Conservation (phyloP, 495 filamentous ascomycete species). For the Xylaria intraflava region DNA sequence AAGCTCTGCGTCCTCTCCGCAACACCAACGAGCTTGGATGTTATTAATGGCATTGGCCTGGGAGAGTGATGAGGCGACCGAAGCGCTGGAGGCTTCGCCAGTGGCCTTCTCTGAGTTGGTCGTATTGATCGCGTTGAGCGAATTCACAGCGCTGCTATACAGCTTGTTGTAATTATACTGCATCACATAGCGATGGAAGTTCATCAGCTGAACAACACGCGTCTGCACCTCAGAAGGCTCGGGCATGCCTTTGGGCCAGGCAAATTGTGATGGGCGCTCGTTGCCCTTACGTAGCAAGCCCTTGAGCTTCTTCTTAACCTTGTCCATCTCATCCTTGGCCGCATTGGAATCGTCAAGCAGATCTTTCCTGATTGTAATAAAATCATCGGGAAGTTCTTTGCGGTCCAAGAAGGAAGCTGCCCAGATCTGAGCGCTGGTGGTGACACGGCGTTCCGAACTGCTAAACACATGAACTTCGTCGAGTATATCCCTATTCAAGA, state of each 20-base stretch:
- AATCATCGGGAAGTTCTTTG: constrained; percentile 76
- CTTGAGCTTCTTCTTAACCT: constrained; percentile 98
- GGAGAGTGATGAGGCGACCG: constrained; percentile 40
- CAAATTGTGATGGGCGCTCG: constrained; percentile 84
- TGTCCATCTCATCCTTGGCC: constrained; percentile 99
- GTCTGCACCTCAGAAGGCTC: constrained; percentile 86
- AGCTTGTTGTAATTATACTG: constrained; percentile 80
- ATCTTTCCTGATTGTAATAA: constrained; percentile 85
- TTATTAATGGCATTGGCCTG: constrained; percentile 53
- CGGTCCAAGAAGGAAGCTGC: constrained; percentile 80
- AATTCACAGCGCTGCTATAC: constrained; percentile 53
- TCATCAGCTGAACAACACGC: constrained; percentile 94
- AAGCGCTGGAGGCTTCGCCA: constrained; percentile 31
- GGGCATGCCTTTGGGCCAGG: constrained; percentile 92
- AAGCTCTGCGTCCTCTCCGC: constrained; percentile 86
- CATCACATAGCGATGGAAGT: constrained; percentile 92
- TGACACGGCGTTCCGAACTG: constrained; percentile 89
- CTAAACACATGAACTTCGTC: constrained; percentile 89
- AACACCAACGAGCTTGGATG: constrained; percentile 92
- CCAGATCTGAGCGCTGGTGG: constrained; percentile 96
- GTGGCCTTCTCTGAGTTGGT: constrained; percentile 34
- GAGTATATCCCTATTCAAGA: constrained; percentile 87
- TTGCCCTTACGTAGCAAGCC: constrained; percentile 80
- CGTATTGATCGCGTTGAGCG: constrained; percentile 49
- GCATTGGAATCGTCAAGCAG: constrained; percentile 95